Evolutionary conservation across 495 filamentous ascomycete species (phyloP), one percentile per base, ranked within the genome.

Genomic region (Tuber melanosporum): DNA sequence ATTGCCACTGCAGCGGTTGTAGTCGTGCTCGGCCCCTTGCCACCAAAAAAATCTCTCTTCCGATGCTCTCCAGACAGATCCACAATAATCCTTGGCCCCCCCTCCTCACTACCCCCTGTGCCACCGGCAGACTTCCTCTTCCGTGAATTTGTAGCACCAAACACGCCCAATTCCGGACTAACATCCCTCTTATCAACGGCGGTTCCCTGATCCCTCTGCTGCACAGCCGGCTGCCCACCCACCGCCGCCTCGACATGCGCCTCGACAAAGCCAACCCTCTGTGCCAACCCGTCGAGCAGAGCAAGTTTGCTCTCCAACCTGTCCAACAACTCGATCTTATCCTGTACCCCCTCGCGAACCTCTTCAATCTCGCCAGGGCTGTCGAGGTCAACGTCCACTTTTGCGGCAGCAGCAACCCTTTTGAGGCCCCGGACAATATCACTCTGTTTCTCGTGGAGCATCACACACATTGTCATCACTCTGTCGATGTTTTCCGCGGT

Each of bases 401-500:
- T 75, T 43, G 72, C 71, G 22, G 26, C 69, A 8, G 14, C 32
- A 1, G 71, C 74, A n/a, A 81, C 57, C 43, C 75, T 81, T 71
- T 74, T 76, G 22, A 81, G 32, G 20, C 76, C 79, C 22, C 79
- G 78, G 44, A 81, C 73, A 8, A 81, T 81, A 52, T 77, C 79
- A 2, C 57, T 70, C 66, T 81, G 79, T 36, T 81, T 78, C 8
- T 81, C 79, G 7, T 78, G 78, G 26, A 81, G 78, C 74, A 81
- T 74, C 20, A 81, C 79, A 43, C 79, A 81, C 42, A 81, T 72
- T 17, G 78, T 81, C 78, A 77, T 71, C 26, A 81, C 75, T 46
- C 52, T 71, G 36, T 74, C 78, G 52, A 81, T 81, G 57, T 74
- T 75, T 41, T 81, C 78, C 26, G 70, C 62, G 44, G 77, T 36